phyloP scores from a whole-genome alignment of 257 asterid genomes.

The Ilex asprella region DNA sequence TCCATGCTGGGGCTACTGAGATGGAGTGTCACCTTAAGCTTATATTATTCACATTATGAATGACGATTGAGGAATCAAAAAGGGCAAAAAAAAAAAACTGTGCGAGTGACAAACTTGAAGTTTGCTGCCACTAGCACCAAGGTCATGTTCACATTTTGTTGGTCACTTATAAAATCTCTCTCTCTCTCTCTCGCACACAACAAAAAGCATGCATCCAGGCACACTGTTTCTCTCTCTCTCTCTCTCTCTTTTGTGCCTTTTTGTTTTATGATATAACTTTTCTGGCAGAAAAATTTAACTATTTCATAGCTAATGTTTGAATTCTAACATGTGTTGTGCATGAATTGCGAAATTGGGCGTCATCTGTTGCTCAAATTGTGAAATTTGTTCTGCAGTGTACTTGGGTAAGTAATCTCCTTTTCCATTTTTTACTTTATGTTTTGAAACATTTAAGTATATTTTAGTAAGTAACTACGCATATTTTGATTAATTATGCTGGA shows the following conservation, averaged over 20 bases:
- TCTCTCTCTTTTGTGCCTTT: neutral
- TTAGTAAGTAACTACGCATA: neutral
- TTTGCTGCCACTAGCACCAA: too few species aligned
- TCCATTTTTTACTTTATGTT: neutral
- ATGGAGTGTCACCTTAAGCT: too few species aligned
- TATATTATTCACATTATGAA: too few species aligned
- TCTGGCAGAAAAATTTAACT: constrained; percentile 9
- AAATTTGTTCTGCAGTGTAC: constrained; percentile 49
- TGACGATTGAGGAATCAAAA: too few species aligned
- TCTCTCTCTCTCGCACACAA: too few species aligned
- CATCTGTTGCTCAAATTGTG: constrained; percentile 19
- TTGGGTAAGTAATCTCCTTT: constrained; percentile 47
- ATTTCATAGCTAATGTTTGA: constrained; percentile 6
- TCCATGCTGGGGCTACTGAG: too few species aligned
- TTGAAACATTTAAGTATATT: neutral
- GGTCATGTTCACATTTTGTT: too few species aligned
- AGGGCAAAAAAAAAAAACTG: too few species aligned
- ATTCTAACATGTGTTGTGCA: constrained; percentile 23
- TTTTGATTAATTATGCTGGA: constrained; percentile 7
- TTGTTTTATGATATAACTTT: constrained; percentile 6
- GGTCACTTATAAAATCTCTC: too few species aligned
- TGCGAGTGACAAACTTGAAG: too few species aligned
- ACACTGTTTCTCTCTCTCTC: too few species aligned
- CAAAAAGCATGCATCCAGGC: too few species aligned
- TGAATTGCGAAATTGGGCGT: constrained; percentile 22